Evolutionary conservation across 208 protist genomes (phyloP).

Genomic region (Leishmania tarentolae): DNA sequence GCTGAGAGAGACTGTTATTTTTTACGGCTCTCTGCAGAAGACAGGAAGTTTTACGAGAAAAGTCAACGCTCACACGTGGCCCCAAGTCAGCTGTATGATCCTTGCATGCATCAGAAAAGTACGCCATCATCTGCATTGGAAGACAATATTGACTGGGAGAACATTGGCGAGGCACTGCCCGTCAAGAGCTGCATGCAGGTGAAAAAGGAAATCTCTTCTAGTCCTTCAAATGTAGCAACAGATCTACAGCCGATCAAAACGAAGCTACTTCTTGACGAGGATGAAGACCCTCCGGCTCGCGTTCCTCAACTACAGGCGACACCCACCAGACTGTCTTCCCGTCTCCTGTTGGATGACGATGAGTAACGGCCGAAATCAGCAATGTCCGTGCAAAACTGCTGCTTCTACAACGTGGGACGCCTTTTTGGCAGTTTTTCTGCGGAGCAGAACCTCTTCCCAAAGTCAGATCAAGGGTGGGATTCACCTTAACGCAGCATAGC

Average conservation of each 20-base stretch:
- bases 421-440: not conserved
- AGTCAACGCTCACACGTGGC: conserved; percentile 14
- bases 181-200: not conserved
- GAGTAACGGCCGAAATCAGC: not conserved
- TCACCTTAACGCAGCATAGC: not conserved
- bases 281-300: not conserved
- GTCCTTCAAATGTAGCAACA: not conserved
- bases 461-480: not conserved
- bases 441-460: not conserved
- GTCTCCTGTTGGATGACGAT: conserved; percentile 23
- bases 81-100: conserved; percentile 40
- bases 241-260: not conserved
- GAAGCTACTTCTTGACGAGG: conserved; percentile 26
- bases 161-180: conserved; percentile 34
- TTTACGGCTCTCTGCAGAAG: conserved; percentile 46
- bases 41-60: conserved; percentile 34
- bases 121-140: not conserved
- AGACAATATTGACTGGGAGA: conserved; percentile 43
- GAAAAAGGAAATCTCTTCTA: not conserved
- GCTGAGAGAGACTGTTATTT: conserved; percentile 33
- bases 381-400: not conserved
- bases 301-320: not conserved
- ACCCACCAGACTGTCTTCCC: not conserved
- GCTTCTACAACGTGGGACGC: too few species aligned
- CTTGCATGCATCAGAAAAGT: conserved; percentile 20